Conservation (phyloP, 148 eudicot species). For the Persicaria tinctoria region DNA sequence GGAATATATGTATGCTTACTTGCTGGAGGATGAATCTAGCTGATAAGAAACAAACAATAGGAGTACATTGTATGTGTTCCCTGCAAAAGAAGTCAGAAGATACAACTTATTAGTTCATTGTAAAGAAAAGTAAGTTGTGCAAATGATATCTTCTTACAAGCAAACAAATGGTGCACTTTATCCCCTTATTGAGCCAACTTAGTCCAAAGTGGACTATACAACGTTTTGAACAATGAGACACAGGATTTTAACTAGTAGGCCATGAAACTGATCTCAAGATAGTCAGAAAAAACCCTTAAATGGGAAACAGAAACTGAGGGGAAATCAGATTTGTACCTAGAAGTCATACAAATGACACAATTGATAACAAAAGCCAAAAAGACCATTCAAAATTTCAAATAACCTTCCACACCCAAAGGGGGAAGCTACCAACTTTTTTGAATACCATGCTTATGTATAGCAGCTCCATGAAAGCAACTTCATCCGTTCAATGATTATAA, state of each 20-base stretch:
- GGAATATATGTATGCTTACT: conserved; percentile 1
- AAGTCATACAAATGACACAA: background rate
- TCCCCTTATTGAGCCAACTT: too few relatives aligned
- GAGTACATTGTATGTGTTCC: background rate
- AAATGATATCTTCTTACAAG: background rate
- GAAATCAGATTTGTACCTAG: background rate
- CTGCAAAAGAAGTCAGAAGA: background rate
- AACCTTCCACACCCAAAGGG: background rate
- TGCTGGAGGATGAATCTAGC: background rate
- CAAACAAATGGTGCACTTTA: too few relatives aligned
- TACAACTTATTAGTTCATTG: background rate
- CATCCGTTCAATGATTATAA: conserved; percentile 8
- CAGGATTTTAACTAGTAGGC: background rate
- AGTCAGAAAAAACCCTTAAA: background rate
- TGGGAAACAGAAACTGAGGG: background rate
- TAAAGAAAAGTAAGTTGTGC: background rate
- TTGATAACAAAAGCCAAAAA: background rate
- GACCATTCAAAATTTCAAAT: background rate
- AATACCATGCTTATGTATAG: conserved; percentile 8
- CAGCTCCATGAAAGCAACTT: conserved; percentile 5
- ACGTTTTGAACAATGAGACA: background rate
- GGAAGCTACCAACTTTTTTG: conserved; percentile 3
- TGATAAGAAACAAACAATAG: background rate
- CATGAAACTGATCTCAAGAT: background rate
- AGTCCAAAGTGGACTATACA: background rate